A percentile compares a stretch with the other conserved stretches of the same genome.
phyloP scores from a whole-genome alignment of 2,329 filamentous ascomycete genomes.

The Pyrenochaeta sp. region DNA sequence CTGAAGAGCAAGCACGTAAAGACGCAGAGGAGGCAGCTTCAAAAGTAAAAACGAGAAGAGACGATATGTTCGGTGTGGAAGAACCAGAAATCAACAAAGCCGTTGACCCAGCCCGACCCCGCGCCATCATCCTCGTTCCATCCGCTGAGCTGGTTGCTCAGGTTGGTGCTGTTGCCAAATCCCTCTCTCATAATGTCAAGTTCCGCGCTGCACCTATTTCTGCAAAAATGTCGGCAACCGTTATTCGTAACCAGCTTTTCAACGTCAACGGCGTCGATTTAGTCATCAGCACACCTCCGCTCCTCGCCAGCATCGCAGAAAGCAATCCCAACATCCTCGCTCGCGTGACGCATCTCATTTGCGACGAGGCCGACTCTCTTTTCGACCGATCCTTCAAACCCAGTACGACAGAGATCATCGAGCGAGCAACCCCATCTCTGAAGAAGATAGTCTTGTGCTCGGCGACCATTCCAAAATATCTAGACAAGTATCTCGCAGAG shows the following conservation, averaged over 20 bases:
- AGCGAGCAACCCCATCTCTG: slow-evolving; percentile 80
- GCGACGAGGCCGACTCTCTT: slow-evolving; percentile 96
- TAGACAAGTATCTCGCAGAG: slow-evolving; percentile 83
- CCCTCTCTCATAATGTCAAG: slow-evolving; percentile 83
- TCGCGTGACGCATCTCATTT: slow-evolving; percentile 85
- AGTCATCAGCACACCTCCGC: slow-evolving; percentile 85
- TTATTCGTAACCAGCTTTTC: slow-evolving; percentile 87
- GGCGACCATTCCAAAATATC: slow-evolving; percentile 88
- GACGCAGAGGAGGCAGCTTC: slow-evolving; percentile 58
- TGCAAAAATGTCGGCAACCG: slow-evolving; percentile 74
- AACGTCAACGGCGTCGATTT: slow-evolving; percentile 82
- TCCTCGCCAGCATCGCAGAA: slow-evolving; percentile 86
- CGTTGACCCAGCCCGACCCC: slow-evolving; percentile 79
- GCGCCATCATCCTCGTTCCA: slow-evolving; percentile 85
- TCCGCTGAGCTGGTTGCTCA: slow-evolving; percentile 92
- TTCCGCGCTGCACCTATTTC: slow-evolving; percentile 86
- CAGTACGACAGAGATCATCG: slow-evolving; percentile 81
- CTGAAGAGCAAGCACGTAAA: slow-evolving; percentile 59
- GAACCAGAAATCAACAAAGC: slow-evolving; percentile 63
- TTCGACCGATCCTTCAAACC: slow-evolving; percentile 92
- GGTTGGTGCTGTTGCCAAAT: slow-evolving; percentile 81
- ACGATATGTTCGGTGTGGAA: slow-evolving; percentile 67
- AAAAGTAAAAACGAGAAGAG: slow-evolving; percentile 32
- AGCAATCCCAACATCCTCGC: slow-evolving; percentile 91
- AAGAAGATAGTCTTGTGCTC: slow-evolving; percentile 92